phyloP scores from a whole-genome alignment of 2,329 filamentous ascomycete genomes.

The Colletotrichum orbiculare region DNA sequence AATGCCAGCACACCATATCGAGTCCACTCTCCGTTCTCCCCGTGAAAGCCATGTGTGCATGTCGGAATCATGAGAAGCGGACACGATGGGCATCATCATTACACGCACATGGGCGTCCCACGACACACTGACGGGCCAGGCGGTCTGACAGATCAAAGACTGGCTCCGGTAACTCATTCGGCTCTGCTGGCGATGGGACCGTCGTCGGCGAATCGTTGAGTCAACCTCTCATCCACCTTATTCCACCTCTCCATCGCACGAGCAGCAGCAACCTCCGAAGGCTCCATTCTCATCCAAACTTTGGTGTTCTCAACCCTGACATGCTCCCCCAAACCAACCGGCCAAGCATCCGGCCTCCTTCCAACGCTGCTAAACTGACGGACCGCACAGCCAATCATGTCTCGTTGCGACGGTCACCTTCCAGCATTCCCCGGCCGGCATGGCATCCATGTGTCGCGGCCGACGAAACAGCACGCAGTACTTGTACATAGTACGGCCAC shows the following conservation, averaged over 20 bases:
- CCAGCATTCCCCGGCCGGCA: conserved; percentile 20
- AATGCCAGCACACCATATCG: not conserved
- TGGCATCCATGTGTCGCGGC: conserved; percentile 2
- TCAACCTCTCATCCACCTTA: conserved; percentile 15
- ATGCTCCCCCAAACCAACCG: not conserved
- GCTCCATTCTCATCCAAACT: conserved; percentile 17
- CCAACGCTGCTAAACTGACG: not conserved
- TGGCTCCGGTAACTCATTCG: conserved; percentile 1
- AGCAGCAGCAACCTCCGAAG: conserved; percentile 2
- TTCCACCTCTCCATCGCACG: conserved; percentile 11
- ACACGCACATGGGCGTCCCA: not conserved
- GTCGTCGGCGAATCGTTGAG: conserved; percentile 16
- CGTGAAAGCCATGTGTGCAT: conserved; percentile 6
- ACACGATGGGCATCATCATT: conserved; percentile 16
- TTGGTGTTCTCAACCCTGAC: conserved; percentile 9
- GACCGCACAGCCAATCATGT: conserved; percentile 4
- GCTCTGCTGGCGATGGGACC: conserved; percentile 11
- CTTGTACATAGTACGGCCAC: not conserved
- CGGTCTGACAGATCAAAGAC: conserved; percentile 19
- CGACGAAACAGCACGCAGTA: not conserved
- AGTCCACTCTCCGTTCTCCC: conserved; percentile 6
- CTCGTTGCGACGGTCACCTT: conserved; percentile 5
- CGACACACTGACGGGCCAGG: not conserved
- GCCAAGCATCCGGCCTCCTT: conserved; percentile 3
- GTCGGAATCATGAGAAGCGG: conserved; percentile 16